These are phyloP conservation scores for Tolypocladium cylindrosporum DNA, from an alignment of 2,329 filamentous ascomycete genomes.

Conservation along the genomic window DNA sequence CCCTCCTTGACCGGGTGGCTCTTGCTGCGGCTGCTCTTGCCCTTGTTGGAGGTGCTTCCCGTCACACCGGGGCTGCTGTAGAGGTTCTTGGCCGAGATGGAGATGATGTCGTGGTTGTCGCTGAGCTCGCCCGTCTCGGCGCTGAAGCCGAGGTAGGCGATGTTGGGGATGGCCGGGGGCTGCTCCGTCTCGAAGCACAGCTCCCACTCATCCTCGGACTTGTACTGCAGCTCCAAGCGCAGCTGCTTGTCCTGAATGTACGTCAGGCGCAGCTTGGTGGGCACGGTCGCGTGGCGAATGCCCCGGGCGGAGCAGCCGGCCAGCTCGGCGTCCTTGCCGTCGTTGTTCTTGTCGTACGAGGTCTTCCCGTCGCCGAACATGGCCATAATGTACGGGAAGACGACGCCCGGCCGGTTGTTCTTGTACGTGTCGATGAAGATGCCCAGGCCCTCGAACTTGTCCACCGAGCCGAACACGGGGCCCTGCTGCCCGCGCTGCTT, in stretches of 20 bases:
- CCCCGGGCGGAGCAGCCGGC: conserved; percentile 92
- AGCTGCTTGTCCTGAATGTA: conserved; percentile 96
- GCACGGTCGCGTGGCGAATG: conserved; percentile 66
- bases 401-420: conserved; percentile 91
- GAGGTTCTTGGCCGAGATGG: conserved; percentile 75
- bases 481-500: conserved; percentile 77
- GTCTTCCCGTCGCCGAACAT: conserved; percentile 93
- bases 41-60: conserved; percentile 23
- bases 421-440: conserved; percentile 99
- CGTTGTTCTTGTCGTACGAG: conserved; percentile 82
- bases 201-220: conserved; percentile 78
- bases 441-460: conserved; percentile 87
- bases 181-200: conserved; percentile 72
- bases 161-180: conserved; percentile 67
- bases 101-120: conserved; percentile 96
- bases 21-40: conserved; percentile 24
- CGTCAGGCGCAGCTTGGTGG: conserved; percentile 80
- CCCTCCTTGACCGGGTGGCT: conserved; percentile 28
- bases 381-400: conserved; percentile 97
- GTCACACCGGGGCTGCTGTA: conserved; percentile 49
- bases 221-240: conserved; percentile 89
- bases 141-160: conserved; percentile 66
- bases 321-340: conserved; percentile 87
- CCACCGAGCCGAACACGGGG: conserved; percentile 76
- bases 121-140: conserved; percentile 92